Conservation (phyloP, 163 green algal species). For the Trebouxia gelatinosa region DNA sequence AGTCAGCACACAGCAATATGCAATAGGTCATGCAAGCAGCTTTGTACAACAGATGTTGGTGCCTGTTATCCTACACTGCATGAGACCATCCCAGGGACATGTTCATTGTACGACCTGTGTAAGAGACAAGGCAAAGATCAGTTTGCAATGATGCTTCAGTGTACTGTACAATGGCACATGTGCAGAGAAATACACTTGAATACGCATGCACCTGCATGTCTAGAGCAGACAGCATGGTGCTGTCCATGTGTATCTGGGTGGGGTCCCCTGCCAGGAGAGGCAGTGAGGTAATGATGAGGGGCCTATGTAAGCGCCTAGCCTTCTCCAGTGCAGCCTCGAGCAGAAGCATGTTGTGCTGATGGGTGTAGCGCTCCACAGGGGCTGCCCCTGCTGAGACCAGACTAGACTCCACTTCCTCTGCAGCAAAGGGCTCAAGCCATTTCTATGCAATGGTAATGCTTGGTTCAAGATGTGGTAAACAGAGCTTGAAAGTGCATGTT, state of each 20-base stretch:
- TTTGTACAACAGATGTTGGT: not conserved
- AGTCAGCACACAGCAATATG: not conserved
- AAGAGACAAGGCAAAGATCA: not conserved
- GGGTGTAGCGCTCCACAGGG: not conserved
- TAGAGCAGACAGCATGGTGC: not conserved
- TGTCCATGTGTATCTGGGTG: conserved; percentile 17
- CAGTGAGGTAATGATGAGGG: conserved; percentile 45
- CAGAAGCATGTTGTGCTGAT: conserved; percentile 24
- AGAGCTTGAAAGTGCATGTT: too few species aligned
- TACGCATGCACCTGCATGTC: conserved; percentile 1
- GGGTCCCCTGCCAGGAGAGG: not conserved
- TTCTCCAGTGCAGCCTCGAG: conserved; percentile 48
- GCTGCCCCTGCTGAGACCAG: not conserved
- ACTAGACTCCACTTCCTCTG: conserved; percentile 21
- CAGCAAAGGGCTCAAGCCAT: too few species aligned
- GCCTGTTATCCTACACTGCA: not conserved
- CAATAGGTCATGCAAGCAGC: not conserved
- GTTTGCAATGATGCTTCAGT: not conserved
- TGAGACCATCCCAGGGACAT: not conserved
- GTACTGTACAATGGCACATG: not conserved
- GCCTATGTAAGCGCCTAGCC: conserved; percentile 35
- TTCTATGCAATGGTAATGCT: too few species aligned
- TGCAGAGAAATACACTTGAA: not conserved
- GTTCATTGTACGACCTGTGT: not conserved
- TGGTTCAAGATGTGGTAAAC: too few species aligned